Conservation (phyloP, 768 basidiomycete genomes). For the Boletus fagicola region DNA sequence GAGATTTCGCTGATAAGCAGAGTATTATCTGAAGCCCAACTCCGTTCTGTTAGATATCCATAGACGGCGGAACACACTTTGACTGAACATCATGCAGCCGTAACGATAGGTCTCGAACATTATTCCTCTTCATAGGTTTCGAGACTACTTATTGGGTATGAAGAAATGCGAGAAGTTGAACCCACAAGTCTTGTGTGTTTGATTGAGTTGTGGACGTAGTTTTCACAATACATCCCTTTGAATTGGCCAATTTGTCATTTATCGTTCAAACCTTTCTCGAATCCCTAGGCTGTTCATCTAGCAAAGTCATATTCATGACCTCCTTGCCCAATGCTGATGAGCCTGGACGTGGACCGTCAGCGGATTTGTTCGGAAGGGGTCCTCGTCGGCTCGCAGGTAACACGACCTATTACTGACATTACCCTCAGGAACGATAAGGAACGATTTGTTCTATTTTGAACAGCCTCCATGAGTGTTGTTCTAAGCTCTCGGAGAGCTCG, state of each 20-base stretch:
- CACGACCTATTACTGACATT: no score
- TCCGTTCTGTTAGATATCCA: slow-evolving; percentile 14
- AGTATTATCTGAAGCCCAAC: neutral
- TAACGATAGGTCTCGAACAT: neutral
- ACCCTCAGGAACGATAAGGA: no score
- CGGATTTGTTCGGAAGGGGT: neutral
- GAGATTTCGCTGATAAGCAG: neutral
- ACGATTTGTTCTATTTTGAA: no score
- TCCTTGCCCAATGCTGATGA: neutral
- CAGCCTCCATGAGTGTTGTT: no score
- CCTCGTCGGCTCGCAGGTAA: no score
- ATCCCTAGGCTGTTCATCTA: neutral
- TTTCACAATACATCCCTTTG: no score
- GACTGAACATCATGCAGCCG: slow-evolving; percentile 11
- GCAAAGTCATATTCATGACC: neutral
- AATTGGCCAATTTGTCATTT: no score
- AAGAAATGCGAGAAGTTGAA: neutral
- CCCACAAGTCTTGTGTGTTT: no score
- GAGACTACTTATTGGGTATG: neutral
- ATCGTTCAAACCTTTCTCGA: no score
- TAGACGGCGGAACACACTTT: slow-evolving; percentile 28
- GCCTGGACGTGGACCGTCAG: neutral
- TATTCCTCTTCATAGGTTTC: no score
- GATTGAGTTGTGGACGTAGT: no score
- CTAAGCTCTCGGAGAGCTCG: no score